Evolutionary conservation across 805 yeast species (phyloP), one percentile per base, ranked within the genome.

Genomic region (Pichia eremophila): DNA sequence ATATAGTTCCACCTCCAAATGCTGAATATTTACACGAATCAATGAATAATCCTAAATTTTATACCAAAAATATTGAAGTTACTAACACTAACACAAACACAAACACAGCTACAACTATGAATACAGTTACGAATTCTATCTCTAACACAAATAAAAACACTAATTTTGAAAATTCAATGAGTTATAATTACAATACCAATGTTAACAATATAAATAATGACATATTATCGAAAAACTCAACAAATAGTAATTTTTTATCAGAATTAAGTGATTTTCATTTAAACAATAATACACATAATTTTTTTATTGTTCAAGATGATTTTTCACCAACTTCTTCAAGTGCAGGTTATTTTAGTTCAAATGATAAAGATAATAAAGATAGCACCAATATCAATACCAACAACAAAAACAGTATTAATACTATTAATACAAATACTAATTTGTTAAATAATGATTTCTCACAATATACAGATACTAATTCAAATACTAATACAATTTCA

Each of bases 301-400:
- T 64, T 44, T 61, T 61, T 34, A 54, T 63, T 12, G 57, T 62
- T 15, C 65, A 63, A 44, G 65, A 48, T 22, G 56, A 56, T 44
- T 51, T 60, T 22, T 55, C 59, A 2, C 61, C 62, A 8, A 38
- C 46, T 9, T 54, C 63, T 10, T 43, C 57, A 34, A 42, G 48
- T 19, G 46, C 42, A 8, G 42, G 55, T 2, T 45, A 47, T 32
- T 18, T 47, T n/a, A 42, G 45, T 39, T 32, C 36, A 32, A 32
- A 12, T 14, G 36, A 32, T 14, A 32, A 32, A 15, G 36, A 32
- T 32, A 32, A 32, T 12, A 29, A 29, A 9, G 15, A 11, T 32
- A 11, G 8, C 15, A 32, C 36, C 8, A 15, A 9, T 32, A n/a
- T n/a, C n/a, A 45, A 41, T 11, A 29, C 22, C 22, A 19, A 19